Evolutionary conservation across 306 rosid genomes (phyloP), one percentile per base, ranked within the genome.

Genomic region (Hylodesmum podocarpum): DNA sequence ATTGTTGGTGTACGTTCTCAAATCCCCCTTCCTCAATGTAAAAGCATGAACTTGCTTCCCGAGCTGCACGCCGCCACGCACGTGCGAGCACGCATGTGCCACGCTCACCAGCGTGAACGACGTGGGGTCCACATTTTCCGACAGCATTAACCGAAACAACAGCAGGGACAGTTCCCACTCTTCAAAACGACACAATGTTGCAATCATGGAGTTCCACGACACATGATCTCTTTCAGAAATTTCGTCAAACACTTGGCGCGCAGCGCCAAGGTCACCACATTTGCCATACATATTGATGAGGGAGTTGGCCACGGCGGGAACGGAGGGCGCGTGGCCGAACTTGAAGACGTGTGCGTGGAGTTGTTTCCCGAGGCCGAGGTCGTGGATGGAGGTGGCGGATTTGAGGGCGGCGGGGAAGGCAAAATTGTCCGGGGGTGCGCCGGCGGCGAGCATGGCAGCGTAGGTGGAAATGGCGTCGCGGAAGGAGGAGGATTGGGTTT

Each of bases 161-260:
- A 85, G 87, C 2, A 93, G 39, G 33, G 94, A 85, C 14, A 86
- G 78, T 9, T 83, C 92, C 96, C 97, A 90, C 54, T 90, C 90
- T 88, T 86, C 83, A 10, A 84, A 84, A 27, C 88, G 86, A 62
- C 94, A 90, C 29, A 86, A 28, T 0, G 90, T 72, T 4, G 90
- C 88, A 7, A 93, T 90, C 83, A 90, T 84, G 5, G 94, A 89
- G 62, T 93, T 93, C 96, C 97, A 93, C 0, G 97, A 93, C 31
- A 93, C 93, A n/a, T 89, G 82, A 22, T 93, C 97, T 28, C 87
- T 87, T 0, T 82, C 82, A 28, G 78, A 0, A 0, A 90, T 90
- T 89, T 47, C 59, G 11, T 93, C 89, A 33, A 93, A 93, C 87
- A 89, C 86, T 33, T 73, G 80, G 76, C 46, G 74, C 0, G 91